Base-by-base conservation (phyloP, 306 rosid genomes). In the Benincasa hispida region DNA sequence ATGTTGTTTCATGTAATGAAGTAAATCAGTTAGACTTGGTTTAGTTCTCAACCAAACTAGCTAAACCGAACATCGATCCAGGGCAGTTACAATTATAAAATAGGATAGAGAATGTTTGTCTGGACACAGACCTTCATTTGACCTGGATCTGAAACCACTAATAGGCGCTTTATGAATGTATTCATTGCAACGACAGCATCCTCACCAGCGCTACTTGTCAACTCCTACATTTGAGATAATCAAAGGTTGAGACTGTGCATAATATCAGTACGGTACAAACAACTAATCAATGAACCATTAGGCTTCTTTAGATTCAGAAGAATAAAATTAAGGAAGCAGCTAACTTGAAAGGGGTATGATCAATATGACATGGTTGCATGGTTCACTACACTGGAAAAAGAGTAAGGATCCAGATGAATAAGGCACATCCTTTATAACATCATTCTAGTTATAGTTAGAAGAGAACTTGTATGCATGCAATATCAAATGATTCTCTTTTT, bases 161-260 rank as follows among this genome's bases (percentile, higher is more conserved):
- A 80, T 27, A 94, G 88, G 78, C 99, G 96, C 88, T 94, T 94
- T 84, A 94, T 92, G 87, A 94, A 94, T 66, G 95, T 89, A 74
- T 94, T 92, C 99, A 92, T 92, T 1, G 99, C 97, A 85, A 92
- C 77, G 34, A 92, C 89, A 79, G 87, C 99, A 48, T 94, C 99
- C 76, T 94, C 99, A 67, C 99, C 99, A 39, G 97, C 97, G 80
- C 90, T 94, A 78, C 91, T 92, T 9, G 97, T 92, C 83, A 94
- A 85, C 13, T 92, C 96, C 99, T 94, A 83, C 82, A 81, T 54
- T 47, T 45, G 57, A 25, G 41, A 22, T 27, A 48, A 70, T 51
- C 76, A 47, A 25, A 48, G 42, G 76, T 48, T 70, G 39, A 70
- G 76, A 47, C 15, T 0, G 75, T 25, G 57, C 56, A 68, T 42